A percentile compares a stretch with the other conserved stretches of the same genome.
phyloP scores from a whole-genome alignment of 2,329 filamentous ascomycete genomes.

The Paraphoma sp. region DNA sequence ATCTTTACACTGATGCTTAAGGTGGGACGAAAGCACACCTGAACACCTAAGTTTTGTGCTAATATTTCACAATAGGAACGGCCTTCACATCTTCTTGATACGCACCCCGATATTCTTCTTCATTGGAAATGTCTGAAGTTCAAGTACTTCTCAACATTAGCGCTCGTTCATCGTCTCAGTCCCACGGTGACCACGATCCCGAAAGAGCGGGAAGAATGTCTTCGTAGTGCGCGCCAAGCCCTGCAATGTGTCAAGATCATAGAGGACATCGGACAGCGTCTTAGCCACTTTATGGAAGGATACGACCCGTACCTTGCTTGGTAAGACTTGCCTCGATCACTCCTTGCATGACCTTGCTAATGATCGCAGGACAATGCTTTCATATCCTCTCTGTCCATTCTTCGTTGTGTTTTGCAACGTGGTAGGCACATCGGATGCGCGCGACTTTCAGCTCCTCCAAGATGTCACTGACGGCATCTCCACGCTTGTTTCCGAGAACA shows the following conservation, averaged over 20 bases:
- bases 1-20: constrained; percentile 30
- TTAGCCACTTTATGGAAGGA: constrained; percentile 38
- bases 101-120: constrained; percentile 29
- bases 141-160: constrained; percentile 41
- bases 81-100: constrained; percentile 20
- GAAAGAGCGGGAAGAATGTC: constrained; percentile 38
- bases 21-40: constrained; percentile 12
- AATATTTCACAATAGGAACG: constrained; percentile 17
- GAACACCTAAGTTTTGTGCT: background rate
- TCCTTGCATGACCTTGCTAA: constrained; percentile 9
- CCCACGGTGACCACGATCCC: constrained; percentile 36
- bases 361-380: constrained; percentile 37
- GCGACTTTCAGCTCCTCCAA: constrained; percentile 39
- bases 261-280: constrained; percentile 25
- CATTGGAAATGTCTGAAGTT: constrained; percentile 44
- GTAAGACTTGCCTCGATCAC: constrained; percentile 11
- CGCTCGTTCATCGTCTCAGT: constrained; percentile 40
- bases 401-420: constrained; percentile 48
- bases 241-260: constrained; percentile 37
- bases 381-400: constrained; percentile 43
- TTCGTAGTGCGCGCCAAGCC: constrained; percentile 39
- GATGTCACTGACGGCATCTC: constrained; percentile 37
- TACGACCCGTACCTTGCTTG: constrained; percentile 40
- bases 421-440: constrained; percentile 40
- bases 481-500: constrained; percentile 36